Conservation (phyloP, 768 basidiomycete genomes). For the Udeniomyces megalosporus region DNA sequence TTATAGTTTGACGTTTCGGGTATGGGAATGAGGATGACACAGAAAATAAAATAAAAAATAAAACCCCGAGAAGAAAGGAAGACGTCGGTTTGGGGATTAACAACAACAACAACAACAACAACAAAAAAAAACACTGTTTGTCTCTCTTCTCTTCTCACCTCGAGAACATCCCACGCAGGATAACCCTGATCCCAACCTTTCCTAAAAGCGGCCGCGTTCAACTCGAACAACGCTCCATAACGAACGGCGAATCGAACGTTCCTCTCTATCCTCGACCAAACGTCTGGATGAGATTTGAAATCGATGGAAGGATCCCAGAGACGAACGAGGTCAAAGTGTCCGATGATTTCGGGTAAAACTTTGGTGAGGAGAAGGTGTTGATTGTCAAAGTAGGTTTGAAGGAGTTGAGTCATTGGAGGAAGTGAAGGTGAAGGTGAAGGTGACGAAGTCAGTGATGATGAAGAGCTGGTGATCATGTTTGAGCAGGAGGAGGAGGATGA, state of each 20-base stretch:
- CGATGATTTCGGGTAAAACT: slow-evolving; percentile 73
- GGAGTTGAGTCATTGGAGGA: slow-evolving; percentile 16
- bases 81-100: neutral
- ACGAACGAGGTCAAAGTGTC: slow-evolving; percentile 83
- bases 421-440: neutral
- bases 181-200: slow-evolving; percentile 80
- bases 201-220: slow-evolving; percentile 79
- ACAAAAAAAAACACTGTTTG: no score
- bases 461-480: slow-evolving; percentile 28
- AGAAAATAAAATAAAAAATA: neutral
- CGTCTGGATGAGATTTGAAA: slow-evolving; percentile 37
- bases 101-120: neutral
- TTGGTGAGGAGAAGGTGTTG: slow-evolving; percentile 55
- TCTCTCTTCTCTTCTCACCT: slow-evolving; percentile 35
- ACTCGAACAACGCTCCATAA: slow-evolving; percentile 85
- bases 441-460: slow-evolving; percentile 17
- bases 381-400: slow-evolving; percentile 59
- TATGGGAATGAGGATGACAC: neutral
- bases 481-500: slow-evolving; percentile 15
- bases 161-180: slow-evolving; percentile 59
- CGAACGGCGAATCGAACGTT: slow-evolving; percentile 55
- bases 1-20: no score
- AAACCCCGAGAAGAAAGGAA: neutral
- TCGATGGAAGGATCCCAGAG: slow-evolving; percentile 49
- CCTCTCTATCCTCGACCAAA: slow-evolving; percentile 50